These are phyloP conservation scores for Cryptosporidium baileyi DNA, from an alignment of 169 alveolate genomes.

Conservation along the genomic window DNA sequence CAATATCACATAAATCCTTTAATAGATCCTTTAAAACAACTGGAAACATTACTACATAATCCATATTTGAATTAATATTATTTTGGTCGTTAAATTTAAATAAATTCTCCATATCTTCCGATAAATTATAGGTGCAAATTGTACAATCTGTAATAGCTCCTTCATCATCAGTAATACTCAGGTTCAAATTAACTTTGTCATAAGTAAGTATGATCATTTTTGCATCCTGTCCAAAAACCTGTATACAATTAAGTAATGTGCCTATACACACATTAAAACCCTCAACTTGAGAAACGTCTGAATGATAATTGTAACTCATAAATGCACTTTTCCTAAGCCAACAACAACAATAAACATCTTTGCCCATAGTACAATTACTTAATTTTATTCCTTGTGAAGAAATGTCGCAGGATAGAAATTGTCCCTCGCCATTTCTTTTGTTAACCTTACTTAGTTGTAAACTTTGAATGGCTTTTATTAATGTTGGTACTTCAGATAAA, in stretches of 20 bases:
- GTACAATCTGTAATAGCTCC: slow-evolving; percentile 59
- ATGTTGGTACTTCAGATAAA: slow-evolving; percentile 18
- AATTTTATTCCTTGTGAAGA: slow-evolving; percentile 42
- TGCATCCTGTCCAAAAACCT: slow-evolving; percentile 63
- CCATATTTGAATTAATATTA: background rate
- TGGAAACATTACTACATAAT: slow-evolving; percentile 41
- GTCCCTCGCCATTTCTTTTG: slow-evolving; percentile 37
- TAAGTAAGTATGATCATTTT: slow-evolving; percentile 23
- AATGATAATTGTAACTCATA: background rate
- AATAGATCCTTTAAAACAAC: slow-evolving; percentile 20
- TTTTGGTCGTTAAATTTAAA: background rate
- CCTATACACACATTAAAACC: background rate
- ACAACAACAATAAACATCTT: slow-evolving; percentile 58
- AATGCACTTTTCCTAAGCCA: slow-evolving; percentile 31
- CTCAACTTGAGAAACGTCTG: background rate
- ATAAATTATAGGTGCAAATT: slow-evolving; percentile 28
- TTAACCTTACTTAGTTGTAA: slow-evolving; percentile 40
- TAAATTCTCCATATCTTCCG: slow-evolving; percentile 7
- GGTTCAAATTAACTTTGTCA: slow-evolving; percentile 47
- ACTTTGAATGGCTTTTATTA: slow-evolving; percentile 55
- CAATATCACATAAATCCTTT: slow-evolving; percentile 61
- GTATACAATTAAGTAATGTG: slow-evolving; percentile 42
- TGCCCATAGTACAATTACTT: slow-evolving; percentile 40
- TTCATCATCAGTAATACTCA: slow-evolving; percentile 59
- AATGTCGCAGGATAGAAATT: slow-evolving; percentile 37